Evolutionary conservation across 805 yeast species (phyloP).

Genomic region (Zygosaccharomyces gambellarensis): DNA sequence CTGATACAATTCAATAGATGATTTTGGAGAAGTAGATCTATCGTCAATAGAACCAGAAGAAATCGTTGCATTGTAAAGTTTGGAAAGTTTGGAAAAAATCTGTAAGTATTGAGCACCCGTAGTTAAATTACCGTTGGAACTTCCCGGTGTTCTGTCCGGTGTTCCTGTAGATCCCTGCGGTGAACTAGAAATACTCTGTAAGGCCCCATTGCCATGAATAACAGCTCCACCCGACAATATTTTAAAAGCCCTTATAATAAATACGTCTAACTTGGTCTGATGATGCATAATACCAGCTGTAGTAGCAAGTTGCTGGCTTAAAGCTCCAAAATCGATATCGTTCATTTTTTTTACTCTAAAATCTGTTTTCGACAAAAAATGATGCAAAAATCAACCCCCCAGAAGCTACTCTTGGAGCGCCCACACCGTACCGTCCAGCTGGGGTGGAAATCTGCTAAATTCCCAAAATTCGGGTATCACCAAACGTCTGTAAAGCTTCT

Average conservation of each 20-base stretch:
- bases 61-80: constrained; percentile 27
- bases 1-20: constrained; percentile 33
- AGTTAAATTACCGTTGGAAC: constrained; percentile 4
- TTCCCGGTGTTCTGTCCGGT: constrained; percentile 18
- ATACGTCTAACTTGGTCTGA: constrained; percentile 24
- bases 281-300: constrained; percentile 20
- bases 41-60: constrained; percentile 28
- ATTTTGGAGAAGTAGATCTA: constrained; percentile 31
- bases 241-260: constrained; percentile 23
- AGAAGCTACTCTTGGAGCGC: constrained; percentile 6
- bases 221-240: constrained; percentile 17
- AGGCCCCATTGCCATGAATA: constrained; percentile 15
- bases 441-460: not conserved
- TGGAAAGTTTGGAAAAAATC: constrained; percentile 27
- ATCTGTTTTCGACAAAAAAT: not conserved
- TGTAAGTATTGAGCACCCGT: constrained; percentile 15
- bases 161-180: constrained; percentile 26
- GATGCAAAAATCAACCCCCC: constrained; percentile 3
- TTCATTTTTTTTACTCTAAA: constrained; percentile 10
- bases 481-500: not conserved
- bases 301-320: constrained; percentile 14
- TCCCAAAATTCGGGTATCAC: not conserved
- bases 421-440: constrained; percentile 6
- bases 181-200: constrained; percentile 20
- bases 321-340: constrained; percentile 18